A percentile compares a stretch with the other conserved stretches of the same genome.
These are phyloP conservation scores for Candida palmyrensis DNA, from an alignment of 805 yeast genomes.

Conservation along the genomic window DNA sequence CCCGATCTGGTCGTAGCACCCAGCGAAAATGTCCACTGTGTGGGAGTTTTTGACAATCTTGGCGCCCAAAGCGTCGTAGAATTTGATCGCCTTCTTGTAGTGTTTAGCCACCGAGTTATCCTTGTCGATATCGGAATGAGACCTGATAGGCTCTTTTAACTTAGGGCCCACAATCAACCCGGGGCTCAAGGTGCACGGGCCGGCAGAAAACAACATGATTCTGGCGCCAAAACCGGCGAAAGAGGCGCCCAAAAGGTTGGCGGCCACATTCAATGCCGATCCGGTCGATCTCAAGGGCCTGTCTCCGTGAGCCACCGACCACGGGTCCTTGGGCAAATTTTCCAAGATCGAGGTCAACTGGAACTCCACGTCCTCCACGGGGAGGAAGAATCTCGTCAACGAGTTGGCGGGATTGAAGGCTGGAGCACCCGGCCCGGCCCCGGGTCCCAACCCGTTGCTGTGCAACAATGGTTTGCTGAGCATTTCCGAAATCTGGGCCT, in stretches of 20 bases:
- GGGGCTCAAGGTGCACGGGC: constrained; percentile 92
- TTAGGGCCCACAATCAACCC: constrained; percentile 91
- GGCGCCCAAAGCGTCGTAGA: constrained; percentile 68
- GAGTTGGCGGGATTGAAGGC: constrained; percentile 20
- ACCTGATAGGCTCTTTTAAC: constrained; percentile 92
- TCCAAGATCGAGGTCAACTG: constrained; percentile 77
- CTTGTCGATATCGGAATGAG: constrained; percentile 94
- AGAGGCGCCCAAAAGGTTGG: constrained; percentile 73
- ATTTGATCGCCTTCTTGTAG: constrained; percentile 79
- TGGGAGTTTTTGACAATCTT: constrained; percentile 70
- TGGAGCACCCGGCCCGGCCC: constrained; percentile 11
- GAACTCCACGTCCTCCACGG: constrained; percentile 74
- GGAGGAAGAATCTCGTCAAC: constrained; percentile 61
- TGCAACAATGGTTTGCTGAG: constrained; percentile 32
- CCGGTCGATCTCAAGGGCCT: constrained; percentile 93
- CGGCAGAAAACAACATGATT: constrained; percentile 85
- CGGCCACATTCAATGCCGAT: constrained; percentile 82
- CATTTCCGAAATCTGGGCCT: constrained; percentile 57
- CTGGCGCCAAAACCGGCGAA: constrained; percentile 86
- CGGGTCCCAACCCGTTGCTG: constrained; percentile 16
- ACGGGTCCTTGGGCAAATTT: constrained; percentile 71
- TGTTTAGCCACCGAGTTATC: constrained; percentile 70
- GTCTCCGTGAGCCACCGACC: constrained; percentile 82
- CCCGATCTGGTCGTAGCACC: constrained; percentile 95
- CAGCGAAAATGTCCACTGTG: constrained; percentile 86